phyloP scores from a whole-genome alignment of 768 basidiomycete species.

The Multifurca ochricompacta region DNA sequence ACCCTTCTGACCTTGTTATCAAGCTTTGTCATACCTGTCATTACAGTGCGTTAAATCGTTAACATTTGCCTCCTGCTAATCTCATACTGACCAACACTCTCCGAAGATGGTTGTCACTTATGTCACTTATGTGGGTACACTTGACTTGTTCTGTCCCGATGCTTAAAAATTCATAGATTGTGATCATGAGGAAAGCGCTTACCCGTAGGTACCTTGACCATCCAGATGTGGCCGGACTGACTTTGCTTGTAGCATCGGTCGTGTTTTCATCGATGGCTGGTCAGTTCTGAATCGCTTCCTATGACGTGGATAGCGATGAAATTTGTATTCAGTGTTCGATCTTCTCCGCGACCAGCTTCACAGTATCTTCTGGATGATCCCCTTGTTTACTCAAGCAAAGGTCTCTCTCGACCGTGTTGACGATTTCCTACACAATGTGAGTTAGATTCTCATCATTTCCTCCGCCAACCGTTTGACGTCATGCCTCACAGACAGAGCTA shows the following conservation, averaged over 20 bases:
- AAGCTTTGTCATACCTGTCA: slow-evolving; percentile 33
- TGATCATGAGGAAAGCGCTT: slow-evolving; percentile 29
- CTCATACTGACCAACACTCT: background rate
- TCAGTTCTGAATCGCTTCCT: background rate
- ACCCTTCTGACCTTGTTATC: background rate
- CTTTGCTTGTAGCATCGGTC: slow-evolving; percentile 18
- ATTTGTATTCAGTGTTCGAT: slow-evolving; percentile 31
- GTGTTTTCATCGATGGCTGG: slow-evolving; percentile 28
- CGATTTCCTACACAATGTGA: slow-evolving; percentile 31
- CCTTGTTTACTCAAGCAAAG: slow-evolving; percentile 26
- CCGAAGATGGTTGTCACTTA: slow-evolving; percentile 31
- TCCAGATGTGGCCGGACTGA: background rate
- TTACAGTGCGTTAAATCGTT: slow-evolving; percentile 24
- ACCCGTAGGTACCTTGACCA: slow-evolving; percentile 20
- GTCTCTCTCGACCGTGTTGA: slow-evolving; percentile 35
- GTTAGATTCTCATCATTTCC: background rate
- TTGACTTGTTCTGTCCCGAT: background rate
- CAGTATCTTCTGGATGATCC: slow-evolving; percentile 23
- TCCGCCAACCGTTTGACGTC: background rate
- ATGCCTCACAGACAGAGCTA: slow-evolving; percentile 26
- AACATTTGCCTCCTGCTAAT: background rate
- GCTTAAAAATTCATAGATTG: slow-evolving; percentile 19
- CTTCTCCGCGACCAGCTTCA: slow-evolving; percentile 31
- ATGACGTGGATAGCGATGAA: background rate
- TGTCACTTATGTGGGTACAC: slow-evolving; percentile 25